Base-by-base conservation (phyloP, 192 early-diverging fungal genomes). In the Coemansia sp. region DNA sequence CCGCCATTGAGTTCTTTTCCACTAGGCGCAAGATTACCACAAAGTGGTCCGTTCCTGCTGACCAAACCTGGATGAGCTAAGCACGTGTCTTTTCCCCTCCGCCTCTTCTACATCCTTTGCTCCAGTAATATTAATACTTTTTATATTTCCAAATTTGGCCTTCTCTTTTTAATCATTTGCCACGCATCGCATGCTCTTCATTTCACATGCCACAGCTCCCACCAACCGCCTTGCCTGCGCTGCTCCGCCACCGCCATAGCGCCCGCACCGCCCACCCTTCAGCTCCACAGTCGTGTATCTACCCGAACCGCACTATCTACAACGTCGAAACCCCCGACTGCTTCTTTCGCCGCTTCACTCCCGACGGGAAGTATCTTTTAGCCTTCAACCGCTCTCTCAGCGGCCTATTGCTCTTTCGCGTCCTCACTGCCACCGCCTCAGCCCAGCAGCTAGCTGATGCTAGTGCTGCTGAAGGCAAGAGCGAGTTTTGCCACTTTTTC, bases 1-100 rank as follows among this genome's bases (percentile, higher is more conserved):
- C 82, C 2, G 89, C 87, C 9, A 84, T 93, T 36, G 88, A 92
- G 67, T 93, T 94, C 71, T 94, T 93, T 68, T 91, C 90, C 21
- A 80, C 76, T 62, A 78, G 84, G 39, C 85, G 85, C 63, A 94
- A 94, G 76, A 79, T 91, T 14, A 94, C 92, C 17, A 94, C 90
- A 23, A 92, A 92, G 63, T 94, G 92, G 92, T 82, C 82, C 5
- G 80, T 77, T 42, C 85, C 90, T 15, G 67, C 59, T 14, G 88
- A 89, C 45, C 75, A 78, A 9, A 86, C 85, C 9, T 89, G 88
- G 89, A 84, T 89, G 82, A 84, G 71, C 65, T 87, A 64, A 75
- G 48, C 48, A 25, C 23, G 15, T 51, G 48, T 17, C 53, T 57
- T 31, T 14, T 27, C 53, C 46, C 46, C 46, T 9, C 46, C 19